Conservation (phyloP, 768 basidiomycete species). For the Trametopsis cervina region DNA sequence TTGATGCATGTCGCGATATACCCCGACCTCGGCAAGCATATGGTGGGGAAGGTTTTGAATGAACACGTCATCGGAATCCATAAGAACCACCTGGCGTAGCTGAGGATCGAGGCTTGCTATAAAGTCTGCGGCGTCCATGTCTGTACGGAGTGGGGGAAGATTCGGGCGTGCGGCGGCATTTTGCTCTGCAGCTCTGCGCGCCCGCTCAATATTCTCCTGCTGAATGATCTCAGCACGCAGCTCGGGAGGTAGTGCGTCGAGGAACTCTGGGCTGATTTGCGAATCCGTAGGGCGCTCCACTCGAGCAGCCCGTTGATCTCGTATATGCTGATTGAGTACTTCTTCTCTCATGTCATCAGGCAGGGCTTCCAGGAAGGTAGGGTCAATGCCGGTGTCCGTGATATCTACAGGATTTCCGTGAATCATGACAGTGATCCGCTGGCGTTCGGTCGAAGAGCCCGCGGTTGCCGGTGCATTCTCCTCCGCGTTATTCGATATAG, state of each 20-base stretch:
- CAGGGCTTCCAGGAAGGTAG: slow-evolving; percentile 93
- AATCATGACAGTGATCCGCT: slow-evolving; percentile 83
- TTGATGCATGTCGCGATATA: slow-evolving; percentile 49
- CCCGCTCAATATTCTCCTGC: slow-evolving; percentile 83
- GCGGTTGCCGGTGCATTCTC: slow-evolving; percentile 9
- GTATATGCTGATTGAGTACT: slow-evolving; percentile 93
- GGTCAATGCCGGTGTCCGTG: slow-evolving; percentile 97
- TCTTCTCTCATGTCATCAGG: slow-evolving; percentile 99
- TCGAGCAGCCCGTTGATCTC: slow-evolving; percentile 79
- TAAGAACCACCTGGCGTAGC: slow-evolving; percentile 82
- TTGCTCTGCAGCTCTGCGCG: slow-evolving; percentile 42
- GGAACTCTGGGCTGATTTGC: slow-evolving; percentile 90
- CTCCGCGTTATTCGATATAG: neutral
- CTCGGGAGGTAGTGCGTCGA: slow-evolving; percentile 93
- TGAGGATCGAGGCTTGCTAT: slow-evolving; percentile 88
- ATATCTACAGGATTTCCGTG: slow-evolving; percentile 94
- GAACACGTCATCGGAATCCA: slow-evolving; percentile 85
- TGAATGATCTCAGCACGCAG: slow-evolving; percentile 96
- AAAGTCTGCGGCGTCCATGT: slow-evolving; percentile 86
- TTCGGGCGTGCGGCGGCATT: slow-evolving; percentile 28
- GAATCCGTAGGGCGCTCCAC: slow-evolving; percentile 73
- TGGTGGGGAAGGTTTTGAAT: slow-evolving; percentile 76
- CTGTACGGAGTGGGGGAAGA: slow-evolving; percentile 40
- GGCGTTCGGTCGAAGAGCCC: slow-evolving; percentile 32
- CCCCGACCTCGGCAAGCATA: slow-evolving; percentile 79